Conservation (phyloP, 257 asterid genomes). For the Solanum sejunctum region DNA sequence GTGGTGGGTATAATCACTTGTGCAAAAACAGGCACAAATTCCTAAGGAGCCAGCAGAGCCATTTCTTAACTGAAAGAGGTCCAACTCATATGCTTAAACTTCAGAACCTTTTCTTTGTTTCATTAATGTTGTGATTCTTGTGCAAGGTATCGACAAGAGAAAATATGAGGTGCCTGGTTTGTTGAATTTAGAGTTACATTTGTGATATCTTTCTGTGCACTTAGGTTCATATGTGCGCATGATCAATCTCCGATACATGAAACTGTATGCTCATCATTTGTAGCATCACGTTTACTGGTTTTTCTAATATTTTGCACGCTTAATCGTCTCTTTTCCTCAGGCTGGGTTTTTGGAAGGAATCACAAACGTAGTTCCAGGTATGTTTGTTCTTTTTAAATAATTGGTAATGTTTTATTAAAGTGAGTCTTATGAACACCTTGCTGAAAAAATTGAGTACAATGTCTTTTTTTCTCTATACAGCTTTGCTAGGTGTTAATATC, state of each 20-base stretch:
- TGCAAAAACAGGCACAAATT: neutral
- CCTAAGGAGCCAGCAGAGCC: neutral
- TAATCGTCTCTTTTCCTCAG: constrained; percentile 17
- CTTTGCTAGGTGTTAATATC: constrained; percentile 65
- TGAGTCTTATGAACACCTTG: neutral
- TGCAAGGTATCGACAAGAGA: neutral
- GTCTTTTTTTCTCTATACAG: constrained; percentile 23
- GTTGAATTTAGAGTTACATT: neutral
- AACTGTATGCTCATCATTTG: neutral
- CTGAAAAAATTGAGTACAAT: neutral
- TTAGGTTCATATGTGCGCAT: neutral
- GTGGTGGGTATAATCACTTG: neutral
- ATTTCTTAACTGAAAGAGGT: neutral
- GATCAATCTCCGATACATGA: neutral
- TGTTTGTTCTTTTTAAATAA: neutral
- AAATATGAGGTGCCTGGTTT: neutral
- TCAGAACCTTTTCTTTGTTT: neutral
- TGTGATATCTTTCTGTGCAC: neutral
- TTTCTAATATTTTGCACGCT: neutral
- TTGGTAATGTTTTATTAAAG: neutral
- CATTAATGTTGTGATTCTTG: neutral
- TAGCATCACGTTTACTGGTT: neutral
- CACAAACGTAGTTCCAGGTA: constrained; percentile 80
- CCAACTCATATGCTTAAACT: neutral
- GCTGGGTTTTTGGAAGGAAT: constrained; percentile 92